Evolutionary conservation across 768 basidiomycete species (phyloP).

Genomic region (Amylocystis lapponica): DNA sequence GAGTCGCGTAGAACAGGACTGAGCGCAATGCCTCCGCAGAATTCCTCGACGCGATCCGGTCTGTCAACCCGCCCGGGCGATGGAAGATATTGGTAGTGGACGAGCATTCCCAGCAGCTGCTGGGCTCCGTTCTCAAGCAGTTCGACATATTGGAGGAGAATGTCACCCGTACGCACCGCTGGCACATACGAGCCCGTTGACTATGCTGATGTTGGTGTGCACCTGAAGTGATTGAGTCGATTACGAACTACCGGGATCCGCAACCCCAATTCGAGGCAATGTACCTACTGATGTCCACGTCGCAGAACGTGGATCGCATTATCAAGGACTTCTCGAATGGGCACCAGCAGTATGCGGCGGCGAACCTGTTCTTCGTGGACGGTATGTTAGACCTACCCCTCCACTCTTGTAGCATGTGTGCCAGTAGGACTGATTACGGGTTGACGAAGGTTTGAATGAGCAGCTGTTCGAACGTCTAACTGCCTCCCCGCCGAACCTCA

Average conservation of each 20-base stretch:
- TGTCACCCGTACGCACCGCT: conserved; percentile 90
- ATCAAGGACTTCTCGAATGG: conserved; percentile 73
- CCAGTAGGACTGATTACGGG: not conserved
- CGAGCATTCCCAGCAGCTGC: conserved; percentile 78
- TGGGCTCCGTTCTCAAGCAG: conserved; percentile 83
- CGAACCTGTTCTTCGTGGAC: conserved; percentile 92
- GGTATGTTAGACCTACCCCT: too few relatives aligned
- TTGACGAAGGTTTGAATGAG: conserved; percentile 64
- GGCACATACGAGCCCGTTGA: too few relatives aligned
- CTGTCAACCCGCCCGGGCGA: conserved; percentile 76
- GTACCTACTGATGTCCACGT: conserved; percentile 92
- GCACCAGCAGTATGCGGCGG: conserved; percentile 70
- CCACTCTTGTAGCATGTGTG: not conserved
- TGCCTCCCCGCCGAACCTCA: conserved; percentile 70
- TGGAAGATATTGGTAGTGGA: conserved; percentile 99
- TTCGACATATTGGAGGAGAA: conserved; percentile 95
- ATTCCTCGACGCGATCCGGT: conserved; percentile 83
- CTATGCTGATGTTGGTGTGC: not conserved
- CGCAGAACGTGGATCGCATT: conserved; percentile 88
- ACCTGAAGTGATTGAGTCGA: conserved; percentile 80
- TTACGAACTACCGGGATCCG: conserved; percentile 75
- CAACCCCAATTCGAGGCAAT: conserved; percentile 87
- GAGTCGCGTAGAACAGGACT: conserved; percentile 23
- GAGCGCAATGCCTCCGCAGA: conserved; percentile 45
- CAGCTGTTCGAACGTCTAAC: conserved; percentile 70